Conservation (phyloP, 371 early-diverging fungal genomes). For the Neoconidiobolus thromboides region DNA sequence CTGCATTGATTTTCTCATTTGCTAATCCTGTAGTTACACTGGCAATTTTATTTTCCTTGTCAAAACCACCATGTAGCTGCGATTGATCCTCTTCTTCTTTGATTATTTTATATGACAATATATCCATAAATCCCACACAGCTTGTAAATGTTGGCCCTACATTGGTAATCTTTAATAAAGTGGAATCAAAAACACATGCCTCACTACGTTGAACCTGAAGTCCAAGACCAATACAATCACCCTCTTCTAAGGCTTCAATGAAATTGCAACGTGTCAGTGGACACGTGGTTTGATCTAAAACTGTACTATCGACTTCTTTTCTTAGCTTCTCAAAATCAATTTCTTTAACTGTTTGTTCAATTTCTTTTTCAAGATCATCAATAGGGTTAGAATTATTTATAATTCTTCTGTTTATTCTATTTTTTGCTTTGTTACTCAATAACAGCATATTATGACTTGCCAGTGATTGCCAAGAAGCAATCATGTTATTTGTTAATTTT, state of each 20-base stretch:
- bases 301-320: not conserved
- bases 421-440: slow-evolving; percentile 10
- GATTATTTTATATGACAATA: slow-evolving; percentile 13
- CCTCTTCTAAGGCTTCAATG: slow-evolving; percentile 16
- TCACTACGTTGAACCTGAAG: slow-evolving; percentile 15
- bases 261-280: slow-evolving; percentile 8
- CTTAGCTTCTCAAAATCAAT: slow-evolving; percentile 15
- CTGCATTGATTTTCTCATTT: slow-evolving; percentile 10
- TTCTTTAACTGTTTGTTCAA: slow-evolving; percentile 10
- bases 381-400: slow-evolving; percentile 15
- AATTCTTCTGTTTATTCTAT: slow-evolving; percentile 14
- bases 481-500: slow-evolving; percentile 14
- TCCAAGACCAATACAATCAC: slow-evolving; percentile 19
- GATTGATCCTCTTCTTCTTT: slow-evolving; percentile 8
- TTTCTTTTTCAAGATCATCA: slow-evolving; percentile 15
- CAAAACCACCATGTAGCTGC: slow-evolving; percentile 19
- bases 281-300: not conserved
- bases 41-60: not conserved
- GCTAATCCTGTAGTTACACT: not conserved
- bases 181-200: slow-evolving; percentile 17
- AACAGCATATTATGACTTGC: slow-evolving; percentile 16
- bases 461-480: slow-evolving; percentile 17
- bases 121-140: slow-evolving; percentile 16
- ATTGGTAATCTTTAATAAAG: slow-evolving; percentile 16
- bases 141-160: slow-evolving; percentile 18